Base-by-base conservation (phyloP, 306 rosid species). In the Fragaria ananassa region DNA sequence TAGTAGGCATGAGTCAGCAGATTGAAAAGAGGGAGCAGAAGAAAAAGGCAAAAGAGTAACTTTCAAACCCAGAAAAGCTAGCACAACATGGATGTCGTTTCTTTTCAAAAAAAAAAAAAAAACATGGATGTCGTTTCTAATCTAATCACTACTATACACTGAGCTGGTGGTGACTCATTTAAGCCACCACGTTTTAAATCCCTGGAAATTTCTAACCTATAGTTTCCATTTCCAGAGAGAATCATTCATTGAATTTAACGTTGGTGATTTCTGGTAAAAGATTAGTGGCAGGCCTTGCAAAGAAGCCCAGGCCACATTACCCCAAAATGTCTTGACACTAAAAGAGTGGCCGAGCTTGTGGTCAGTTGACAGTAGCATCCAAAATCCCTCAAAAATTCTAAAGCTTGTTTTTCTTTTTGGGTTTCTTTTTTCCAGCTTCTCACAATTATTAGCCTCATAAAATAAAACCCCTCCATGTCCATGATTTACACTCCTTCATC, bases 371-470 rank as follows among this genome's bases (percentile, higher is more conserved):
- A 45, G 63, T 14, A 31, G 4, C 74, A 13, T 11, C 66, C 41
- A 54, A 44, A 79, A 39, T 5, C 15, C 41, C 8, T 51, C 70
- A 29, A 23, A 7, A 64, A 35, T 9, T 15, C 41, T 42, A 2
- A 39, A 64, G 3, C 41, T 34, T 64, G 44, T 63, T 14, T 62
- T 15, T 61, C 67, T 11, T 1, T 31, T 14, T 57, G 27, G 34
- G 0, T 18, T 25, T 17, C 35, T 31, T 51, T 13, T 53, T 18
- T 51, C 19, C 2, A 3, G 37, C 19, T 77, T 34, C 42, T 29
- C 25, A 51, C 7, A 54, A 19, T 45, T 74, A 62, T 21, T 37
- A 25, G 54, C 75, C 77, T 69, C 78, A 46, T 46, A 58, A 45
- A 45, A 12, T n/a, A 58, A 45, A 45, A 12, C 1, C 37, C 53